A percentile compares a stretch with the other conserved stretches of the same genome.
Conservation (phyloP, 2,329 filamentous ascomycete species). For the Emmonsia crescens region DNA sequence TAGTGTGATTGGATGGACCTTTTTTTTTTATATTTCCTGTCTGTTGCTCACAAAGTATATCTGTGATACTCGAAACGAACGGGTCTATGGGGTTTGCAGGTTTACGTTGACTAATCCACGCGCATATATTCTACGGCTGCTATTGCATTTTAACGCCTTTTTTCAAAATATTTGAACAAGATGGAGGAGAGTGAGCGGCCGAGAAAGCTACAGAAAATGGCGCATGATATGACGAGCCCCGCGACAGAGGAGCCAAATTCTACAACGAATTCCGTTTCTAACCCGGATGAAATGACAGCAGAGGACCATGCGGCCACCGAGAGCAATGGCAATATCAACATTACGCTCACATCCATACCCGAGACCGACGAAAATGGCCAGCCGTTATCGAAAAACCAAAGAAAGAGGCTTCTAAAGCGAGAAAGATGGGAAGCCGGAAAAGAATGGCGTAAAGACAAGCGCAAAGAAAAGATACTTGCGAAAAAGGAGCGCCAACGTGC, state of each 20-base stretch:
- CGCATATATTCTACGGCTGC: background rate
- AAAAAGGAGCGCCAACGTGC: conserved; percentile 42
- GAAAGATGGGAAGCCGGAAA: conserved; percentile 67
- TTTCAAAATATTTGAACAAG: conserved; percentile 7
- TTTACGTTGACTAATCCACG: background rate
- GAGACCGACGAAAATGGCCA: conserved; percentile 4
- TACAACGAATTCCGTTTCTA: background rate
- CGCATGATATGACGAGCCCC: conserved; percentile 21
- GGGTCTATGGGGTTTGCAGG: background rate
- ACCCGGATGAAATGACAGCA: background rate
- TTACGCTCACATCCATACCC: background rate
- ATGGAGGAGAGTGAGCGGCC: conserved; percentile 49
- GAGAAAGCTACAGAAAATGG: conserved; percentile 44
- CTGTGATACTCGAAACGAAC: background rate
- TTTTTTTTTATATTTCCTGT: background rate
- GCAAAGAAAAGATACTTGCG: conserved; percentile 46
- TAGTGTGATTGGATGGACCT: background rate
- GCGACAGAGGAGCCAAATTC: conserved; percentile 11
- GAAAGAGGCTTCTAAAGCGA: conserved; percentile 64
- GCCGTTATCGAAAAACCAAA: conserved; percentile 68
- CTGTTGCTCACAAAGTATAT: background rate
- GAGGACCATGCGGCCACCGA: background rate
- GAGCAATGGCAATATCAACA: background rate
- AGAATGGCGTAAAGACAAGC: conserved; percentile 45
- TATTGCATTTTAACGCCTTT: background rate